Conservation (phyloP, 208 protist genomes). For the Trypanosoma brucei region DNA sequence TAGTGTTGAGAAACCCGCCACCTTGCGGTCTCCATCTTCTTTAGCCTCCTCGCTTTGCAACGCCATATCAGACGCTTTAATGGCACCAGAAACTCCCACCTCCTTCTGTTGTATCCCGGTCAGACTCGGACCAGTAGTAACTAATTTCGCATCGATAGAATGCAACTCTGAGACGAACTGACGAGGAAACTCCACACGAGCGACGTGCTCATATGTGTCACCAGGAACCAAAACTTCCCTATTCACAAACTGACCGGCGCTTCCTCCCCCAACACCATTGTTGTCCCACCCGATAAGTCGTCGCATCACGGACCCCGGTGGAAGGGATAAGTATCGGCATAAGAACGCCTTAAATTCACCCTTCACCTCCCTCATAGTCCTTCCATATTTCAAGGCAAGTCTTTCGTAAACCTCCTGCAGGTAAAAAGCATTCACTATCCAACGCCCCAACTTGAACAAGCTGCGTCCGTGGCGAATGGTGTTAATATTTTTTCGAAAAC, state of each 20-base stretch:
- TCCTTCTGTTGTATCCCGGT: too few relatives aligned
- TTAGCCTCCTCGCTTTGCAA: too few relatives aligned
- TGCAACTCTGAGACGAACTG: background rate
- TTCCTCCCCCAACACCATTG: background rate
- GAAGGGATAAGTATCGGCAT: conserved; percentile 7
- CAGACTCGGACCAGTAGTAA: background rate
- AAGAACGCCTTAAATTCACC: conserved; percentile 10
- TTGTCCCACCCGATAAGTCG: background rate
- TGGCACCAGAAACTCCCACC: too few relatives aligned
- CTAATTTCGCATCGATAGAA: background rate
- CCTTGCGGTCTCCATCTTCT: too few relatives aligned
- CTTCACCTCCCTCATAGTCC: conserved; percentile 8
- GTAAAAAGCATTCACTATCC: conserved; percentile 73
- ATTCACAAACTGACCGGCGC: background rate
- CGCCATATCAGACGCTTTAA: too few relatives aligned
- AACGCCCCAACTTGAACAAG: conserved; percentile 83
- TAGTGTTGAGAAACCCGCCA: too few relatives aligned
- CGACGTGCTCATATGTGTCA: conserved; percentile 1
- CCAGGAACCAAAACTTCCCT: background rate
- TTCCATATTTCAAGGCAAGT: conserved; percentile 56
- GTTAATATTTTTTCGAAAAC: conserved; percentile 77
- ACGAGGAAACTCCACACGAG: conserved; percentile 1
- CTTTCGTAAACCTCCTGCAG: conserved; percentile 59
- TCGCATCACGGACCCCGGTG: background rate
- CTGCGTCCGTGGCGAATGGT: conserved; percentile 83